These are phyloP conservation scores for Hymenoscyphus infarciens DNA, from an alignment of 2,329 filamentous ascomycete genomes.

Conservation along the genomic window DNA sequence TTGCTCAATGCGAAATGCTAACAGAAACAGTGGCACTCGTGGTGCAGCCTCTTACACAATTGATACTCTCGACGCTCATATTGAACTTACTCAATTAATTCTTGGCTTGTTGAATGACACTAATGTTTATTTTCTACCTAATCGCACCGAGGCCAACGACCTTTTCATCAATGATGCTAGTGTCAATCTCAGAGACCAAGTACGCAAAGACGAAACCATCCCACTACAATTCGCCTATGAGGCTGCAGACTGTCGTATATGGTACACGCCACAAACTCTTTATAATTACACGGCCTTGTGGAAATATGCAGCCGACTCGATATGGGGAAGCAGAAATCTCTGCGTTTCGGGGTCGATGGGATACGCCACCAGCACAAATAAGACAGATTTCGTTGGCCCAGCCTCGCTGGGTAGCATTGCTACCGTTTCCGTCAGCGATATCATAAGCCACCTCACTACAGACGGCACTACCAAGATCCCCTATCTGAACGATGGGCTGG, in stretches of 20 bases:
- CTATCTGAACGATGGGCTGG: not conserved
- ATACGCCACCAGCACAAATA: conserved; percentile 11
- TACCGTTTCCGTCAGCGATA: not conserved
- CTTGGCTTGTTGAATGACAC: conserved; percentile 16
- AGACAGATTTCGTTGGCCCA: conserved; percentile 7
- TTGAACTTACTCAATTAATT: conserved; percentile 26
- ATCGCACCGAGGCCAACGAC: conserved; percentile 20
- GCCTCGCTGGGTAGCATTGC: not conserved
- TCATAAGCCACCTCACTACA: not conserved
- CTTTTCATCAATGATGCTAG: conserved; percentile 32
- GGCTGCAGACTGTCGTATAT: conserved; percentile 56
- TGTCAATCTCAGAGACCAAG: conserved; percentile 43
- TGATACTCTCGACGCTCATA: conserved; percentile 27
- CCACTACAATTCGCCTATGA: conserved; percentile 58
- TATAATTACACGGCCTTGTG: conserved; percentile 47
- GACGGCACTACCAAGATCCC: not conserved
- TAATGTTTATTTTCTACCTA: conserved; percentile 23
- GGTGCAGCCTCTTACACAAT: conserved; percentile 39
- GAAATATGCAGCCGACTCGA: conserved; percentile 39
- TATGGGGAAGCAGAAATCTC: conserved; percentile 37
- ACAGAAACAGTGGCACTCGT: conserved; percentile 43
- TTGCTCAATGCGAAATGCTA: conserved; percentile 21
- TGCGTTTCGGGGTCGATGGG: conserved; percentile 27
- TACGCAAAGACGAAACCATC: conserved; percentile 27
- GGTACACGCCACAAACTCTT: conserved; percentile 50